Conservation (phyloP, 139 green algal genomes). For the Haematococcus lacustris region DNA sequence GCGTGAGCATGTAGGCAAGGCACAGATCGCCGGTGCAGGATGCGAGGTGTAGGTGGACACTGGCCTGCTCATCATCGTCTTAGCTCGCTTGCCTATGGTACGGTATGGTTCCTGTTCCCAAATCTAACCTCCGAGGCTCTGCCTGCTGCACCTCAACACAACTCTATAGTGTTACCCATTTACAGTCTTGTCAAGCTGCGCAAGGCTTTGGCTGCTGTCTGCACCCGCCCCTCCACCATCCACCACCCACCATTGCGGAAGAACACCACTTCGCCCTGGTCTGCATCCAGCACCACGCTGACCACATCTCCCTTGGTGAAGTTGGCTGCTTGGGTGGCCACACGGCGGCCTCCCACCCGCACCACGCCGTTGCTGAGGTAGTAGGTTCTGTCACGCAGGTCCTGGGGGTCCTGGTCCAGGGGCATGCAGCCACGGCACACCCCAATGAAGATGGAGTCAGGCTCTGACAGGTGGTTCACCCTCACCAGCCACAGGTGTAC, state of each 20-base stretch:
- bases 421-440: conserved; percentile 56
- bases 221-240: too few species aligned
- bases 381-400: conserved; percentile 45
- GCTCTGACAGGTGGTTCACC: conserved; percentile 53
- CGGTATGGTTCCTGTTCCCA: too few species aligned
- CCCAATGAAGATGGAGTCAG: conserved; percentile 56
- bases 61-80: too few species aligned
- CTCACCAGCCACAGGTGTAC: conserved; percentile 59
- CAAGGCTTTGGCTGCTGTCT: too few species aligned
- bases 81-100: too few species aligned
- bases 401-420: conserved; percentile 52
- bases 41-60: too few species aligned
- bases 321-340: conserved; percentile 46
- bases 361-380: conserved; percentile 46
- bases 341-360: conserved; percentile 42
- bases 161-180: too few species aligned
- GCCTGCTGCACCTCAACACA: too few species aligned
- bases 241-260: conserved; percentile 31
- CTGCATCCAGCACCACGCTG: conserved; percentile 50
- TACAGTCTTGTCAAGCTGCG: too few species aligned
- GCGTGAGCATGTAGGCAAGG: too few species aligned
- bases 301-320: conserved; percentile 56
- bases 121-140: too few species aligned
- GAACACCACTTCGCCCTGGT: conserved; percentile 50
- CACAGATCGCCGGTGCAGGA: too few species aligned